Base-by-base conservation (phyloP, 768 basidiomycete genomes). In the Dioszegia hungarica region DNA sequence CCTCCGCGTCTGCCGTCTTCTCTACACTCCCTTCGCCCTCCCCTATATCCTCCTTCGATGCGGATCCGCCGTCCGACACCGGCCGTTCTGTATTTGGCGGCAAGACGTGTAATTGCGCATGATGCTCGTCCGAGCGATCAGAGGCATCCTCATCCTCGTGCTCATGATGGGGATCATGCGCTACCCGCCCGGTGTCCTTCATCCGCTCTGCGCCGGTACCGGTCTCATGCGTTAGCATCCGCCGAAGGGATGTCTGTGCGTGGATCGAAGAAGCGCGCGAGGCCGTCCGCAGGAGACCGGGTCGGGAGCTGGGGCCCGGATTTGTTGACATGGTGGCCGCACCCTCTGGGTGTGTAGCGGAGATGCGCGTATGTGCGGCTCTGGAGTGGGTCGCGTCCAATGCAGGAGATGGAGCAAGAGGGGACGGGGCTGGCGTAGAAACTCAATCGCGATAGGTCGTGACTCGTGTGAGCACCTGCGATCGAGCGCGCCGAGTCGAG, bases 181-280 rank as follows among this genome's bases (percentile, higher is more conserved):
- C 61, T 43, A 56, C 38, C 28, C 61, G 41, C 5, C 41, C 47
- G 19, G n/a, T 41, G 29, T 19, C 48, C 40, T 1, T 46, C 58
- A 15, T 63, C 52, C 24, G 39, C 44, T 6, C 53, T 45, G 1
- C 44, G 24, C 40, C 55, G 20, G 57, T 59, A 9, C 70, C 70
- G 11, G 70, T 72, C 49, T 72, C 70, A 44, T 72, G 67, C 19
- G 70, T 72, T 3, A 63, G 63, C 65, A 72, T 72, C 28, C 70
- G 58, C 29, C 67, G 28, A n/a, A 72, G 31, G 1, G 70, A 47
- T 43, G 62, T 68, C 17, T 63, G 61, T 1, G 70, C 61, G 53
- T 72, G 70, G 4, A 62, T 55, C 10, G 62, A 67, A 19, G 39
- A 51, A 17, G 19, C 34, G 14, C 49, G 34, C 14, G 49, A 51